These are phyloP conservation scores for Pythium apleroticum DNA, from an alignment of 352 stramenopile genomes.

Conservation along the genomic window DNA sequence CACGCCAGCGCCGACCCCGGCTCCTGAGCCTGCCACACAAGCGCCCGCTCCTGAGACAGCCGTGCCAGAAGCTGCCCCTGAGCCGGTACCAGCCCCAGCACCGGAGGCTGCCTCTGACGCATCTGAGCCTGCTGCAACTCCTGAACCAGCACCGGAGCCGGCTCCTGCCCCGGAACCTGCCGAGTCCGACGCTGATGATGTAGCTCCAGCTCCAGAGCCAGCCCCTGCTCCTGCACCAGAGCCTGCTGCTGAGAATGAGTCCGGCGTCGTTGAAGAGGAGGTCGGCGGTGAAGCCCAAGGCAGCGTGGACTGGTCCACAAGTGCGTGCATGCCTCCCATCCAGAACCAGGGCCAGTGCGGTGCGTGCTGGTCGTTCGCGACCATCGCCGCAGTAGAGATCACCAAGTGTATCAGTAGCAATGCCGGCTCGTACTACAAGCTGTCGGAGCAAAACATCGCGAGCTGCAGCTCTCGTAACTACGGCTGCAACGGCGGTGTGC, in stretches of 20 bases:
- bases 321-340: conserved; percentile 23
- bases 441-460: conserved; percentile 93
- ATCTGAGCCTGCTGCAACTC: neutral
- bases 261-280: neutral
- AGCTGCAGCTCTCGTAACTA: conserved; percentile 87
- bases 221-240: neutral
- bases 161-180: neutral
- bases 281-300: neutral
- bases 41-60: neutral
- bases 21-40: neutral
- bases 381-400: conserved; percentile 88
- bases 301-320: conserved; percentile 23
- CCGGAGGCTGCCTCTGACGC: neutral
- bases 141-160: neutral
- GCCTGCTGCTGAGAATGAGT: conserved; percentile 7
- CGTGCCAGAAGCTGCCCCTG: neutral
- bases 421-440: conserved; percentile 56
- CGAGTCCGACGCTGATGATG: neutral
- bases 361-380: conserved; percentile 98
- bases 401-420: conserved; percentile 81
- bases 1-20: neutral
- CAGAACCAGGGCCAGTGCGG: conserved; percentile 94
- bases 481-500: conserved; percentile 90
- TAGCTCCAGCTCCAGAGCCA: conserved; percentile 3
- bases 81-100: conserved; percentile 1